Conservation (phyloP, 495 filamentous ascomycete genomes). For the Trichoderma erinaceum region DNA sequence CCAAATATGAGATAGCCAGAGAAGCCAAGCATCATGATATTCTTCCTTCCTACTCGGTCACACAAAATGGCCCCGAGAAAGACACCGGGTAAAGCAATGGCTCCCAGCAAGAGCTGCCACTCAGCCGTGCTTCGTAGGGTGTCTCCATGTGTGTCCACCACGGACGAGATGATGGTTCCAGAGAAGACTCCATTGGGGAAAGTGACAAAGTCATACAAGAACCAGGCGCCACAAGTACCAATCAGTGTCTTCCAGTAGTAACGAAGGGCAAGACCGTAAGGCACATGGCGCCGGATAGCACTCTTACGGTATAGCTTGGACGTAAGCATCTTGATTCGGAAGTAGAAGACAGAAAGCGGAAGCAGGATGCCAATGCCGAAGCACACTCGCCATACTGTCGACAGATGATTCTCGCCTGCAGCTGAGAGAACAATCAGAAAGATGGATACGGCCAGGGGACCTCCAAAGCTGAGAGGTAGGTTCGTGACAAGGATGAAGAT, state of each 20-base stretch:
- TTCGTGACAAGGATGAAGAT: slow-evolving; percentile 2
- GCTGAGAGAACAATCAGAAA: slow-evolving; percentile 6
- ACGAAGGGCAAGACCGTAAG: slow-evolving; percentile 34
- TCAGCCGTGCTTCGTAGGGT: slow-evolving; percentile 20
- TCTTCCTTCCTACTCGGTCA: slow-evolving; percentile 42
- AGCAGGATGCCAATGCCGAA: slow-evolving; percentile 5
- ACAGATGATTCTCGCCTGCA: neutral
- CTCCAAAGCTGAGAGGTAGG: neutral
- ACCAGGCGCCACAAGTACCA: slow-evolving; percentile 44
- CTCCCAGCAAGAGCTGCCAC: slow-evolving; percentile 46
- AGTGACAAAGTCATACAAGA: slow-evolving; percentile 41
- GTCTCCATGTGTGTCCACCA: neutral
- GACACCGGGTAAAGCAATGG: slow-evolving; percentile 43
- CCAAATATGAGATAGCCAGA: slow-evolving; percentile 47
- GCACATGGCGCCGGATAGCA: slow-evolving; percentile 16
- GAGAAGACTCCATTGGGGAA: slow-evolving; percentile 47
- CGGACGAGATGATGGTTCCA: slow-evolving; percentile 40
- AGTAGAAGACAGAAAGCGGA: slow-evolving; percentile 1
- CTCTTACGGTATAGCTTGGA: slow-evolving; percentile 11
- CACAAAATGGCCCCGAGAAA: slow-evolving; percentile 45
- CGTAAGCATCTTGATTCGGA: slow-evolving; percentile 1
- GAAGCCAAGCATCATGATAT: slow-evolving; percentile 51
- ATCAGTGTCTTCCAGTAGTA: slow-evolving; percentile 45
- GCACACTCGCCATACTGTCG: slow-evolving; percentile 7
- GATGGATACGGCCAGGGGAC: slow-evolving; percentile 1